These are phyloP conservation scores for Euphorbia schlechtendalii DNA, from an alignment of 441 rosid species.

Conservation along the genomic window DNA sequence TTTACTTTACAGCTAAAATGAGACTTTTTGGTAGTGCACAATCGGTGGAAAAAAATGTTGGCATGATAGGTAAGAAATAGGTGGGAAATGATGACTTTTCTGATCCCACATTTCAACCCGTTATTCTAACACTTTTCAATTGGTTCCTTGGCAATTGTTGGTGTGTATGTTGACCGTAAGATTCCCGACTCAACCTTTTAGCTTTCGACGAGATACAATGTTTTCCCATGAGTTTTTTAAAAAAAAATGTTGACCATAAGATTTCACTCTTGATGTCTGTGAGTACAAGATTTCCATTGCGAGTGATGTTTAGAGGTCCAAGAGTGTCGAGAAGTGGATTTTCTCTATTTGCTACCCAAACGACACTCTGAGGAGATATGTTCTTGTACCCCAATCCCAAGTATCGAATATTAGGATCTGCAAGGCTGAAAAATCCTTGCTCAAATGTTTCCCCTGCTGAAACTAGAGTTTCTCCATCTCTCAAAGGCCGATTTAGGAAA, in stretches of 20 bases:
- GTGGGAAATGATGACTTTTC: no score
- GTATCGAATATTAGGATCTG: slow-evolving; percentile 26
- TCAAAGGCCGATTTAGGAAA: neutral
- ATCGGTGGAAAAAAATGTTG: no score
- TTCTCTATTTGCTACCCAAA: slow-evolving; percentile 67
- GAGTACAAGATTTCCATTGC: slow-evolving; percentile 31
- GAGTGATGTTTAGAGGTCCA: slow-evolving; percentile 30
- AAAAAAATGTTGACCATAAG: no score
- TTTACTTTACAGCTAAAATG: no score
- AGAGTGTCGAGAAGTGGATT: slow-evolving; percentile 33
- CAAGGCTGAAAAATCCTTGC: slow-evolving; percentile 51
- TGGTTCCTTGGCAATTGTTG: slow-evolving; percentile 25
- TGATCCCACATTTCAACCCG: no score
- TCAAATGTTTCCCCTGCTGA: slow-evolving; percentile 29
- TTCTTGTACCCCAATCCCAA: slow-evolving; percentile 66
- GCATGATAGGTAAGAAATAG: no score
- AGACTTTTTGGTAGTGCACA: no score
- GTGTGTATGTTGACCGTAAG: slow-evolving; percentile 8
- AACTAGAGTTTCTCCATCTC: slow-evolving; percentile 16
- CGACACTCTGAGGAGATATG: slow-evolving; percentile 30
- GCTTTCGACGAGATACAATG: no score
- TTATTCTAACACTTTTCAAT: no score
- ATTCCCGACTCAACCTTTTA: no score
- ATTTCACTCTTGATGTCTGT: neutral
- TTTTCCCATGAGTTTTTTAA: no score